Evolutionary conservation across 345 rosid species (phyloP).

Genomic region (Trapa bicornis): DNA sequence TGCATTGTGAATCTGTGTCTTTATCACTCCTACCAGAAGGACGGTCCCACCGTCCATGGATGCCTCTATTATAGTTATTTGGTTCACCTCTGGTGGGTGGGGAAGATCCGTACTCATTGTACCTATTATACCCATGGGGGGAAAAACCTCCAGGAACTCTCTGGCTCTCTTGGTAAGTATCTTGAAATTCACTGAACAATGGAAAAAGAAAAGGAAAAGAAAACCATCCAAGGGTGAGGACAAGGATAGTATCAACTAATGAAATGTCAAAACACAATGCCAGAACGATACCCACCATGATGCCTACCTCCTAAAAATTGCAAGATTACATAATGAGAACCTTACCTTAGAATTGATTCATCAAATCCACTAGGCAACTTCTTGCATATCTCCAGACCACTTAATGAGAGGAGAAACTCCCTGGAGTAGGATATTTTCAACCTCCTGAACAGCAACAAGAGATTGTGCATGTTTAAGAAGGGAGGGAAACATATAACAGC

Average conservation of each 20-base stretch:
- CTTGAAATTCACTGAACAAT: constrained; percentile 46
- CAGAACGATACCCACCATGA: background rate
- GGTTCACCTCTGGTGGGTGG: constrained; percentile 76
- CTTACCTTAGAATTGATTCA: constrained; percentile 49
- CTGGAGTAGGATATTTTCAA: constrained; percentile 44
- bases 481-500: background rate
- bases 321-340: background rate
- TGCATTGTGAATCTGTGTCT: constrained; percentile 66
- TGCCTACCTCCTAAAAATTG: background rate
- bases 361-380: constrained; percentile 53
- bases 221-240: background rate
- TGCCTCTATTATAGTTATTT: constrained; percentile 37
- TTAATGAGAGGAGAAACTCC: constrained; percentile 55
- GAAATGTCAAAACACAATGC: background rate
- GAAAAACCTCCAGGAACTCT: constrained; percentile 46
- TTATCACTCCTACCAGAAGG: constrained; percentile 69
- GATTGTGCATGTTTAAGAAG: constrained; percentile 6
- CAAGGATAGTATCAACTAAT: background rate
- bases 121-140: constrained; percentile 42
- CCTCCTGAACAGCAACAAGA: constrained; percentile 37
- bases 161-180: constrained; percentile 43
- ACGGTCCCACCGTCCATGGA: constrained; percentile 81
- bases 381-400: constrained; percentile 63
- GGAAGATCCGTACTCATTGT: constrained; percentile 77
- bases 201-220: background rate